Evolutionary conservation across 768 basidiomycete genomes (phyloP), one percentile per base, ranked within the genome.

Genomic region (Vararia minispora): DNA sequence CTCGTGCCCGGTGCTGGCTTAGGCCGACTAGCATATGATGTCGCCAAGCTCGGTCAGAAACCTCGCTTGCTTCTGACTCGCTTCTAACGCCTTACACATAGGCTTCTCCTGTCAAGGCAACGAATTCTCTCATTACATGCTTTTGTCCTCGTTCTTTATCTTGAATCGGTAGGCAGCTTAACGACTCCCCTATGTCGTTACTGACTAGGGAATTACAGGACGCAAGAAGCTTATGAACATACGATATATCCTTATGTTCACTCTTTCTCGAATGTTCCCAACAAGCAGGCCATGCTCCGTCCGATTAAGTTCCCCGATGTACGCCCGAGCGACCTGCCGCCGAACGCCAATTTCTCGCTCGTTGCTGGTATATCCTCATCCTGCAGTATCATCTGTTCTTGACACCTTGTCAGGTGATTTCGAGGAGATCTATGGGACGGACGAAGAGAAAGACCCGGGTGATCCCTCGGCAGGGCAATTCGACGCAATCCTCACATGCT

Each of bases 51-150:
- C 38, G 91, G 89, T 88, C 50, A 24, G 65, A 24, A 6, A 16
- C 9, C 22, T n/a, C 16, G 3, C 23, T 1, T 29, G 2, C 5
- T 17, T 30, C 28, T 20, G 31, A 23, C 13, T 28, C 2, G 34
- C 22, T 39, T 0, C 21, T 17, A 9, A 34, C 28, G 16, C 40
- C 6, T 11, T 6, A 13, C 29, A 12, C 5, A 1, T 44, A 90
- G 91, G 91, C 3, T 97, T 90, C 49, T 61, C 82, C 1, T 89
- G 84, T 46, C 91, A 94, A 58, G 91, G 85, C 16, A 95, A 95
- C 54, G 92, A 98, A 58, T 95, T 95, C 55, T 90, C 87, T 23
- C 84, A 92, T 47, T 89, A 88, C 58, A 94, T 92, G 90, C 71
- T 98, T 10, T 74, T 97, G 4, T 68, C 84, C 2, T 95, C 92